Conservation (phyloP, 140 eudicot genomes). For the Anethum foeniculum region DNA sequence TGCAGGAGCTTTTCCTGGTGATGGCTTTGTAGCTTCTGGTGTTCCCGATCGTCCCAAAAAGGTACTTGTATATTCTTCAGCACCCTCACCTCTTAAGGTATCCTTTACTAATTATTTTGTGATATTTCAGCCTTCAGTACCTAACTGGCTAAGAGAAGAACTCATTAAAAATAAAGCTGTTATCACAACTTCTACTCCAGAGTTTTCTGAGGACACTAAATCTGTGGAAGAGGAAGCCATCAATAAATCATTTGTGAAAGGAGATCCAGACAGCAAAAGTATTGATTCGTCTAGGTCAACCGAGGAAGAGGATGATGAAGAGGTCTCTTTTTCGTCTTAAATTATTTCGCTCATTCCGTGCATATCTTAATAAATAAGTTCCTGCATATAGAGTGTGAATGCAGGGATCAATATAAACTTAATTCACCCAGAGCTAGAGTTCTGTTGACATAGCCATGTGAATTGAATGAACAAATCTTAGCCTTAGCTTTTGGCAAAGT, state of each 20-base stretch:
- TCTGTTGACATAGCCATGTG: not conserved
- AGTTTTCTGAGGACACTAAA: slow-evolving; percentile 35
- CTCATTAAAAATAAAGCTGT: slow-evolving; percentile 72
- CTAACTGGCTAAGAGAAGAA: slow-evolving; percentile 97
- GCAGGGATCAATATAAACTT: not conserved
- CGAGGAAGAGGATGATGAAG: slow-evolving; percentile 87
- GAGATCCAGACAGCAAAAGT: slow-evolving; percentile 65
- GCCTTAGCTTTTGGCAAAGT: not conserved
- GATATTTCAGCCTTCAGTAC: slow-evolving; percentile 66
- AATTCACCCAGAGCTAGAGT: not conserved
- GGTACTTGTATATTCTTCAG: slow-evolving; percentile 30
- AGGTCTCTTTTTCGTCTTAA: slow-evolving; percentile 39
- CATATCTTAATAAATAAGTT: not conserved
- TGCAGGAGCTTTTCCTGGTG: slow-evolving; percentile 48
- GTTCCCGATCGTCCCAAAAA: slow-evolving; percentile 72
- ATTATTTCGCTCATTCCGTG: not conserved
- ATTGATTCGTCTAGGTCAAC: slow-evolving; percentile 51
- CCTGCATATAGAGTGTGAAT: not conserved
- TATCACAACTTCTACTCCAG: slow-evolving; percentile 52
- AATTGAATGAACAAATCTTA: not conserved
- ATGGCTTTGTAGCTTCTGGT: slow-evolving; percentile 48
- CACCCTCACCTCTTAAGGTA: not conserved
- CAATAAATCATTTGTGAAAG: slow-evolving; percentile 38
- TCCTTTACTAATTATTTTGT: slow-evolving; percentile 10
- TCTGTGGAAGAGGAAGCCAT: slow-evolving; percentile 54